Evolutionary conservation across 139 green algal genomes (phyloP), one percentile per base, ranked within the genome.

Genomic region (Chlamydomonas sp.): DNA sequence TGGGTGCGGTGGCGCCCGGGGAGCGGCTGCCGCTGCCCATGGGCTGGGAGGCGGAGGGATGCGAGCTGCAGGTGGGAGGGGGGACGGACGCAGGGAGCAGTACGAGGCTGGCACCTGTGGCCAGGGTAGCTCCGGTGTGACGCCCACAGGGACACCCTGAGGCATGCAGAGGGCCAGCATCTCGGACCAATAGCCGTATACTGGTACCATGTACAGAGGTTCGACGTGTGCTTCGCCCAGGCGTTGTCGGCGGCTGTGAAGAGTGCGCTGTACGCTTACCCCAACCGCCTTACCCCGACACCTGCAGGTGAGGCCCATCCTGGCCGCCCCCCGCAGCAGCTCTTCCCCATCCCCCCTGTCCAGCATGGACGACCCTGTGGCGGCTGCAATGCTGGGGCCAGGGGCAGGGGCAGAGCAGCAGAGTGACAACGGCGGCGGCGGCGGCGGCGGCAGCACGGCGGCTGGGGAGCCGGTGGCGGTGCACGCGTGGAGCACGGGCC

Each of bases 61-160:
- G 92, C 83, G 93, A 97, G 85, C 89, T 97, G 89, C 90, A 93
- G 80, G 68, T 97, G 10, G 92, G 95, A 1, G 92, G 92, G 3
- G 61, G 31, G 31, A 49, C 31, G 31, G 31, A 49, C 31, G 31
- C 31, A 49, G 31, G 31, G 31, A 49, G 31, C 31, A 49, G 31
- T 49, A 49, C 31, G 31, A 49, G 31, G 31, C 31, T 49, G 31
- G 31, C 31, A 49, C 31, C 31, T 49, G 31, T 49, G 31, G 31
- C 68, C 68, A n/a, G 17, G 15, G 15, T 75, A 75, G 15, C 68
- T 75, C 31, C 31, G 31, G 31, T 49, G 31, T 49, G 31, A 49
- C 31, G 31, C 31, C 31, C 31, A 49, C 31, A 49, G 31, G 31
- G 31, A 49, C 31, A 49, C 31, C 31, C 31, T 49, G 31, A 49